Evolutionary conservation across 176 grass and related monocot genomes (phyloP), one percentile per base, ranked within the genome.

Genomic region (Carex littledalei): DNA sequence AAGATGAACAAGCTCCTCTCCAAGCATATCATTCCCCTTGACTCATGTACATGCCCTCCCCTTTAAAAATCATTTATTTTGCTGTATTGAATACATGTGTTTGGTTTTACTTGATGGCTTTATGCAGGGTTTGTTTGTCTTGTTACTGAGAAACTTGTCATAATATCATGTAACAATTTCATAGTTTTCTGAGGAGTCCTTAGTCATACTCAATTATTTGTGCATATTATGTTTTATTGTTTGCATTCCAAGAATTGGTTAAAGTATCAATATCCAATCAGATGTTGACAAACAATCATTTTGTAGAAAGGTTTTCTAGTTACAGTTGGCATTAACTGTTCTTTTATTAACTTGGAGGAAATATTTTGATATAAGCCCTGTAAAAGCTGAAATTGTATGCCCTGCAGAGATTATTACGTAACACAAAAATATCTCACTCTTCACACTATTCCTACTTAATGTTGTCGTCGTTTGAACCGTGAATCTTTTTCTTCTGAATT

Each of bases 1-100:
- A 99, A 99, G 78, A 99, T 99, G 96, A 99, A 99, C 85, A 99
- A 99, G 78, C 91, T 99, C 59, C 90, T 99, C 87, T 90, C 96
- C 63, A 99, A 99, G 81, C 96, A 99, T 85, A 99, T 99, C 88
- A 92, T 89, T 32, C 87, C 93, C 1, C 91, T 99, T 88, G 93
- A 92, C 80, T 80, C 90, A 84, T 87, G 94, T 95, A 93, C n/a
- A n/a, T n/a, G n/a, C n/a, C n/a, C n/a, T n/a, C n/a, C n/a, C n/a
- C n/a, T n/a, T n/a, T n/a, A n/a, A n/a, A 53, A 77, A 77, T 77
- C 3, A 54, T 77, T 55, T 26, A 49, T 77, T 77, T 77, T 77
- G 56, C 20, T 80, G 81, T 69, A 52, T 41, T 86, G 49, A 12
- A 13, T 18, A 73, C 37, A 11, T 69, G 59, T 79, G 53, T 66